Evolutionary conservation across 768 basidiomycete species (phyloP), one percentile per base, ranked within the genome.

Genomic region (Trametes maxima): DNA sequence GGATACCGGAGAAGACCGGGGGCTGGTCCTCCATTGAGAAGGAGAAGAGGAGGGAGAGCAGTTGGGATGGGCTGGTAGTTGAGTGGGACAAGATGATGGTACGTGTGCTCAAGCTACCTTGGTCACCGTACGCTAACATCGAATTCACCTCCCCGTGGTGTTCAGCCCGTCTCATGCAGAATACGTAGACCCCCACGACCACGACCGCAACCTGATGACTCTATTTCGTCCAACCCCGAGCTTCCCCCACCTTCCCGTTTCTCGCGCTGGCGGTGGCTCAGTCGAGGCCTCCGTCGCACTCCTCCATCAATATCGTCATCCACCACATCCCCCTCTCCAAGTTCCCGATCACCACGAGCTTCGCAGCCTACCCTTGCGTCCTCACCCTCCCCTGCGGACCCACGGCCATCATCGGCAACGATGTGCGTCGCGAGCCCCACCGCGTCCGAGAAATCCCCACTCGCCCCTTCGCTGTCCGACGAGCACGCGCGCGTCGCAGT

Each of bases 81-180:
- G 45, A 58, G 45, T 66, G 65, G 65, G 28, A 57, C 25, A 49
- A 48, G 47, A 62, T 68, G 47, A 59, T 61, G 67, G 67, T 68
- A 54, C 52, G 61, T 59, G 17, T 59, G 17, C 11, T n/a, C 17
- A 14, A 19, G 12, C 22, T 16, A 19, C 28, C n/a, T 39, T 13
- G 2, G n/a, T 11, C 17, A 17, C 33, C 39, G 5, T n/a, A 19
- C 21, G n/a, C 12, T 43, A 47, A 17, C 37, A 33, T 19, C 5
- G 37, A 19, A 44, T 24, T n/a, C 14, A 36, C 25, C 40, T 17
- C 40, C 33, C 2, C 47, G 10, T 50, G n/a, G 16, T 48, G 8
- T 51, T 22, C 46, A 62, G 65, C 60, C 61, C 33, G 59, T 66
- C 16, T 54, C 64, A 1, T 46, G 59, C n/a, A 39, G 47, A n/a